phyloP scores from a whole-genome alignment of 768 basidiomycete species.

The Boletus speciosus region DNA sequence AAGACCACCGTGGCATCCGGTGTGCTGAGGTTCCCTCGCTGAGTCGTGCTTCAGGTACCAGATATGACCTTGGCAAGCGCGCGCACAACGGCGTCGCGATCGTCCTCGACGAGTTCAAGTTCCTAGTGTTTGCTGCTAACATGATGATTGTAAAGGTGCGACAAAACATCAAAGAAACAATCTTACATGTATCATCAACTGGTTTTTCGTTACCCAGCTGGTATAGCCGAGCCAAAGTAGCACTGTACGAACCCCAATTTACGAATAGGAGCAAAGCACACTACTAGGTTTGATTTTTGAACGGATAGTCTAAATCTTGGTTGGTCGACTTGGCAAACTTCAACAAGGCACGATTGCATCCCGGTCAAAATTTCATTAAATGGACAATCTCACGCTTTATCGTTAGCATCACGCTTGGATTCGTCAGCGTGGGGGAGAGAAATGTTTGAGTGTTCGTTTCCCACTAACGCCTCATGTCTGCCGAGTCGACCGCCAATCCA shows the following conservation, averaged over 20 bases:
- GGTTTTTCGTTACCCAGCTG: background rate
- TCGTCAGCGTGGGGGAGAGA: too few species aligned
- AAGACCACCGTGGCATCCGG: too few species aligned
- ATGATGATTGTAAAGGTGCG: background rate
- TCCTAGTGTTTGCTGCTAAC: background rate
- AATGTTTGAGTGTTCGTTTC: conserved; percentile 2
- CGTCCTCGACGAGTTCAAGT: too few species aligned
- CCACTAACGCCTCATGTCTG: conserved; percentile 19
- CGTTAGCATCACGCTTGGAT: too few species aligned
- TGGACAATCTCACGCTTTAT: too few species aligned
- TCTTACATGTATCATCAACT: background rate
- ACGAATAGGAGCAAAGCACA: background rate
- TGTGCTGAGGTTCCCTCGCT: too few species aligned
- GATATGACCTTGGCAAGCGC: too few species aligned
- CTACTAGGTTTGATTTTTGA: background rate
- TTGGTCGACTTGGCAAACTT: too few species aligned
- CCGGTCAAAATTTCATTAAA: too few species aligned
- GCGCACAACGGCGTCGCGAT: too few species aligned
- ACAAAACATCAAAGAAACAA: background rate
- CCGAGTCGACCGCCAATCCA: conserved; percentile 3
- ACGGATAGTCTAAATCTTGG: background rate
- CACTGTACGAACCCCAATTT: background rate
- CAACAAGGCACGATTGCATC: too few species aligned
- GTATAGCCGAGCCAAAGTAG: background rate
- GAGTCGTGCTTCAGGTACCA: too few species aligned